phyloP scores from a whole-genome alignment of 2,329 filamentous ascomycete species.

The Elsinoe necatrix region DNA sequence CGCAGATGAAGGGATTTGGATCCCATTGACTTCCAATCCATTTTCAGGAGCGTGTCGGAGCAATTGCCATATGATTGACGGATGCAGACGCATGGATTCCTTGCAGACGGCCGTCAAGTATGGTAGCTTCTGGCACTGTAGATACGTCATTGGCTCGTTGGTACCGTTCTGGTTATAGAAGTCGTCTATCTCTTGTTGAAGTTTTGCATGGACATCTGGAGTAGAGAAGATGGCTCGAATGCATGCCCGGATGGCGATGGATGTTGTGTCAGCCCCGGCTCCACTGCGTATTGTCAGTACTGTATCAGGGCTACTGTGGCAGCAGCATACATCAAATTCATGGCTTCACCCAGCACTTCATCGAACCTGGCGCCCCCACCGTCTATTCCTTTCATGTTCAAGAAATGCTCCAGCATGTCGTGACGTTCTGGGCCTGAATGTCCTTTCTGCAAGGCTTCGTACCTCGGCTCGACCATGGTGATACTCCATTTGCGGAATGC shows the following conservation, averaged over 20 bases:
- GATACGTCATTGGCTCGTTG: not conserved
- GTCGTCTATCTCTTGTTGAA: conserved; percentile 10
- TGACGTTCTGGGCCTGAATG: not conserved
- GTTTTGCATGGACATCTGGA: not conserved
- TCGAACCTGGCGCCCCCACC: conserved; percentile 11
- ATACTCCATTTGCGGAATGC: conserved; percentile 17
- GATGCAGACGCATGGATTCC: not conserved
- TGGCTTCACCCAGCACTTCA: conserved; percentile 17
- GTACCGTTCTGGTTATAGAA: not conserved
- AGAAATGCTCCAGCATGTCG: conserved; percentile 20
- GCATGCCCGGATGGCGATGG: conserved; percentile 9
- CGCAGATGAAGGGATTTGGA: conserved; percentile 19
- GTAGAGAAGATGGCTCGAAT: conserved; percentile 4
- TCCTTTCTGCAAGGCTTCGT: not conserved
- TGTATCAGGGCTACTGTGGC: not conserved
- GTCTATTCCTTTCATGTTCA: conserved; percentile 13
- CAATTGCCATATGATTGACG: not conserved
- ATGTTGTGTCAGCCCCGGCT: conserved; percentile 17
- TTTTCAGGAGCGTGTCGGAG: not conserved
- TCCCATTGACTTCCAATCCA: not conserved
- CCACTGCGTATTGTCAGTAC: conserved; percentile 4
- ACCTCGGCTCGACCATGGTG: conserved; percentile 13
- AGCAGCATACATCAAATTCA: conserved; percentile 7
- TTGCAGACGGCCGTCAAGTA: not conserved
- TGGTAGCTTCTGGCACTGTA: conserved; percentile 25